Evolutionary conservation across 164 flowering plant genomes (phyloP).

Genomic region (Liquidambar formosana): DNA sequence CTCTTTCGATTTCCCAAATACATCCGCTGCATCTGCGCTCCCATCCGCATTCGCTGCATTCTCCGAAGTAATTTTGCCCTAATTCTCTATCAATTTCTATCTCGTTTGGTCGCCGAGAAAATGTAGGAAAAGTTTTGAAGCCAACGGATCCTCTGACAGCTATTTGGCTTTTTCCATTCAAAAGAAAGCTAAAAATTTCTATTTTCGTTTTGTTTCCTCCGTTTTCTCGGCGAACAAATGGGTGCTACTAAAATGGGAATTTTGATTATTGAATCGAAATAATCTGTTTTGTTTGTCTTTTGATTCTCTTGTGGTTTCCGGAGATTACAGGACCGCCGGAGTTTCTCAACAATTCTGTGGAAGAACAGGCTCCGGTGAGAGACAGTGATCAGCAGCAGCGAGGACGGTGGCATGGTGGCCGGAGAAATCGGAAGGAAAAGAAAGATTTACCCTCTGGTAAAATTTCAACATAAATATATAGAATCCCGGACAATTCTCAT

Average conservation of each 20-base stretch:
- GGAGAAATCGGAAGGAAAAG: slow-evolving; percentile 48
- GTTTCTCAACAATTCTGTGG: slow-evolving; percentile 68
- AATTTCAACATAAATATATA: not conserved
- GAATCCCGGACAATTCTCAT: too few species aligned
- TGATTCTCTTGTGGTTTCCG: slow-evolving; percentile 27
- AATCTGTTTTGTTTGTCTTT: not conserved
- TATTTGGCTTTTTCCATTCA: not conserved
- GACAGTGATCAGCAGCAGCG: slow-evolving; percentile 38
- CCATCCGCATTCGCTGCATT: slow-evolving; percentile 89
- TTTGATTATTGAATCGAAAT: not conserved
- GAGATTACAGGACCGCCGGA: slow-evolving; percentile 88
- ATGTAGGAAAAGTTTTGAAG: not conserved
- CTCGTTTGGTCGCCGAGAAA: not conserved
- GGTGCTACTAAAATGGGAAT: not conserved
- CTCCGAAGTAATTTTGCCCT: slow-evolving; percentile 58
- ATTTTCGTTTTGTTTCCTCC: not conserved
- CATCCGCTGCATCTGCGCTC: slow-evolving; percentile 46
- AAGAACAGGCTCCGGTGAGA: slow-evolving; percentile 29
- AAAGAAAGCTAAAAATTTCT: not conserved
- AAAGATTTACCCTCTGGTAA: slow-evolving; percentile 74
- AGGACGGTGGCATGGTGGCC: slow-evolving; percentile 40
- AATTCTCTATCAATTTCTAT: not conserved
- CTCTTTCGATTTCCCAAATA: slow-evolving; percentile 30
- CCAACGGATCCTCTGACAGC: not conserved
- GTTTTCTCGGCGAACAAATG: not conserved